Evolutionary conservation across 176 grass and related monocot genomes (phyloP).

Genomic region (Triticum aestivum): IWGSC_CS_RefSeq_v2.1 NC_057803.1:422629722-422630221

Average conservation of each 20-base stretch:
- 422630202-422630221: too few species aligned
- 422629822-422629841: not conserved
- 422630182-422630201: not conserved
- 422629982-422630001: not conserved
- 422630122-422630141: not conserved
- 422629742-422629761: not conserved
- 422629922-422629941: not conserved
- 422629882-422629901: not conserved
- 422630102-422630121: not conserved
- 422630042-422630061: not conserved
- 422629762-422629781: not conserved
- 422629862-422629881: not conserved
- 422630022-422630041: not conserved
- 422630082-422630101: not conserved
- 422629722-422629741: conserved; percentile 1
- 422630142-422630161: not conserved
- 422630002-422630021: not conserved
- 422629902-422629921: not conserved
- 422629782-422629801: not conserved
- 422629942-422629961: not conserved
- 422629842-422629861: not conserved
- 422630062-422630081: not conserved
- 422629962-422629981: not conserved
- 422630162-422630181: not conserved
- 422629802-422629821: not conserved